These are phyloP conservation scores for Fusarium sp. DNA, from an alignment of 2,329 filamentous ascomycete genomes.

Conservation along the genomic window DNA sequence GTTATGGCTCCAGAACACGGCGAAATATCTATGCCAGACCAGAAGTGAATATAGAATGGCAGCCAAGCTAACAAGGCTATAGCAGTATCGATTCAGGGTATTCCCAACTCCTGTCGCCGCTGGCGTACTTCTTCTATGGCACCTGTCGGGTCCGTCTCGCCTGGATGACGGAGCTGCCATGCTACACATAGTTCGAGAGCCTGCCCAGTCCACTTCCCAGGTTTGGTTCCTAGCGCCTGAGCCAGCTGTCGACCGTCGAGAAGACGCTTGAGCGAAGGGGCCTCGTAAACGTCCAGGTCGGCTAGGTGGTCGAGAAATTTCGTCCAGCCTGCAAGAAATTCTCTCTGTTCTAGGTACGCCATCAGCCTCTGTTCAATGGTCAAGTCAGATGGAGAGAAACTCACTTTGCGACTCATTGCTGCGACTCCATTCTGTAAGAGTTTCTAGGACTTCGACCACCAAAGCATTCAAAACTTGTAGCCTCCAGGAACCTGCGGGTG, in stretches of 20 bases:
- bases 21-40: no score
- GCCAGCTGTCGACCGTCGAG: conserved; percentile 84
- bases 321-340: conserved; percentile 67
- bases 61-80: background rate
- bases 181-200: conserved; percentile 86
- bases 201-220: conserved; percentile 87
- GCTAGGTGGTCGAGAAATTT: conserved; percentile 69
- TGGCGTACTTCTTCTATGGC: conserved; percentile 73
- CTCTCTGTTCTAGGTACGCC: conserved; percentile 57
- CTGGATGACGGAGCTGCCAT: conserved; percentile 90
- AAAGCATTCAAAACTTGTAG: conserved; percentile 79
- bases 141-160: conserved; percentile 69
- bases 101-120: conserved; percentile 68
- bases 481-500: conserved; percentile 75
- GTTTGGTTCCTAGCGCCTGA: conserved; percentile 76
- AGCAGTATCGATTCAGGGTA: conserved; percentile 32
- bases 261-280: conserved; percentile 71
- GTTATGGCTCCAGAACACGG: no score
- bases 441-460: conserved; percentile 72
- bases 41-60: no score
- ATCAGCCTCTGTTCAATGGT: conserved; percentile 14
- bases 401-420: conserved; percentile 54
- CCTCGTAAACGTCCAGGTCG: conserved; percentile 71
- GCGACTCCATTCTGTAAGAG: conserved; percentile 52
- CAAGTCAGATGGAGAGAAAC: conserved; percentile 49